A percentile compares a stretch with the other conserved stretches of the same genome.
Evolutionary conservation across 2,329 filamentous ascomycete species (phyloP).

Genomic region (Pseudogymnoascus sp.): DNA sequence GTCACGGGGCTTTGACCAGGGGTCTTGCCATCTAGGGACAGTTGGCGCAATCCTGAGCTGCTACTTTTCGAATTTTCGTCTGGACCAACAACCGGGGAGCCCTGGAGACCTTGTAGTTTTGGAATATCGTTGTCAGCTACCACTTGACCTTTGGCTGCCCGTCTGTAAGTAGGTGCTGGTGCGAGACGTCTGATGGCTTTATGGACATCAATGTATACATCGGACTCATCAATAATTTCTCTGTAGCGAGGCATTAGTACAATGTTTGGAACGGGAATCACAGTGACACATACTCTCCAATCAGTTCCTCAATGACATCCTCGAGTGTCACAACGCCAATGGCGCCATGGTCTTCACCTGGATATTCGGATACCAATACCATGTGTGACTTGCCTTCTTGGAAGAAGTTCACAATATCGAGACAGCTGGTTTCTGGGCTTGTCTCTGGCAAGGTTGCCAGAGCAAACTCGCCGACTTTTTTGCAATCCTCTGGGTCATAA

Average conservation of each 20-base stretch:
- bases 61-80: constrained; percentile 13
- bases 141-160: constrained; percentile 37
- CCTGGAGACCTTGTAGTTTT: constrained; percentile 18
- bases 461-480: constrained; percentile 79
- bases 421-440: constrained; percentile 84
- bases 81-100: constrained; percentile 7
- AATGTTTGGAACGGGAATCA: not conserved
- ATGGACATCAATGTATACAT: constrained; percentile 96
- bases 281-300: constrained; percentile 69
- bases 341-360: constrained; percentile 84
- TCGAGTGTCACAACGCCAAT: constrained; percentile 92
- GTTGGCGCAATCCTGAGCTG: constrained; percentile 27
- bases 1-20: constrained; percentile 14
- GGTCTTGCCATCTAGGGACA: not conserved
- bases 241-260: constrained; percentile 36
- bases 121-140: constrained; percentile 37
- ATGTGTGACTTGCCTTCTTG: constrained; percentile 99
- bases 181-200: constrained; percentile 88
- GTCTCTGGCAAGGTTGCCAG: constrained; percentile 93
- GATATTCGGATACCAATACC: constrained; percentile 85
- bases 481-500: constrained; percentile 90
- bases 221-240: constrained; percentile 98
- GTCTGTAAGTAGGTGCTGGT: constrained; percentile 44
- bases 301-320: constrained; percentile 96
- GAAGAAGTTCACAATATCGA: constrained; percentile 99